Conservation (phyloP, 805 yeast genomes). For the Metschnikowia lunata region DNA sequence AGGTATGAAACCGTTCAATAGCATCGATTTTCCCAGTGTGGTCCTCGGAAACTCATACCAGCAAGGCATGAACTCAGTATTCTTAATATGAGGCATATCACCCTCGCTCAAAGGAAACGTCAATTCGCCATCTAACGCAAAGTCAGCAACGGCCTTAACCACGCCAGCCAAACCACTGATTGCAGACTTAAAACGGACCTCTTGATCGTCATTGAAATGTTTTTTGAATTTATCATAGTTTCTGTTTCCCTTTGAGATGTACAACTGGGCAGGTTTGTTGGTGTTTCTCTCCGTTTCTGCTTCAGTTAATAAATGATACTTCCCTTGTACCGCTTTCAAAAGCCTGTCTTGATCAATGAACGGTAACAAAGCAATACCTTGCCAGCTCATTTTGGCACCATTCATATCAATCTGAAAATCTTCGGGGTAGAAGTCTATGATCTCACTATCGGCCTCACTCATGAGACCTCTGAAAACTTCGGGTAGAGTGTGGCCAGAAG, state of each 20-base stretch:
- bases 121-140: conserved; percentile 30
- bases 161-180: conserved; percentile 58
- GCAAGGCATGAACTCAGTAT: conserved; percentile 37
- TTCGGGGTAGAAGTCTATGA: conserved; percentile 87
- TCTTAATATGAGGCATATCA: conserved; percentile 42
- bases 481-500: conserved; percentile 83
- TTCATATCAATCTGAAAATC: conserved; percentile 90
- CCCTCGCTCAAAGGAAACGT: conserved; percentile 47
- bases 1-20: conserved; percentile 72
- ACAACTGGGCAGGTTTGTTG: conserved; percentile 62
- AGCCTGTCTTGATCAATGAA: conserved; percentile 83
- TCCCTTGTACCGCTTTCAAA: conserved; percentile 57
- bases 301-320: conserved; percentile 60
- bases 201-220: conserved; percentile 32
- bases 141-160: conserved; percentile 35
- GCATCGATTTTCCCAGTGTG: conserved; percentile 70
- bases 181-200: conserved; percentile 43
- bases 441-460: conserved; percentile 75
- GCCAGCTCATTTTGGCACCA: conserved; percentile 94
- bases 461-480: conserved; percentile 74
- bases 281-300: conserved; percentile 69
- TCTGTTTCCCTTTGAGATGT: conserved; percentile 61
- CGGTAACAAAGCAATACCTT: conserved; percentile 85
- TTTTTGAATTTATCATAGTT: conserved; percentile 38
- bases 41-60: conserved; percentile 60